Base-by-base conservation (phyloP, 345 rosid genomes). In the Mangifera indica region DNA sequence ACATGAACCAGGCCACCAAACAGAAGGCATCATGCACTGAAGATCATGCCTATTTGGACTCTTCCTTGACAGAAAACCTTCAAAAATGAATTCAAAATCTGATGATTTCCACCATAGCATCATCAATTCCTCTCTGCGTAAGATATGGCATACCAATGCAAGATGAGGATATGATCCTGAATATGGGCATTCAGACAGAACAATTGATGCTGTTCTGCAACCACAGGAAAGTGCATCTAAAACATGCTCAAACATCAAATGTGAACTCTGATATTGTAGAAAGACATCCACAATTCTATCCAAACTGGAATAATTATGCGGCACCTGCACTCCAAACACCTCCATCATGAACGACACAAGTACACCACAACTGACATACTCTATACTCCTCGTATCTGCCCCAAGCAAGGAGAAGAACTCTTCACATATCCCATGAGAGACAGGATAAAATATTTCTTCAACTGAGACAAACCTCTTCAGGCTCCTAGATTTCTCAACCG, bases 1-100 rank as follows among this genome's bases (percentile, higher is more conserved):
- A 75, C 79, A 85, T 67, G 97, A 90, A 63, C 99, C 92, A 84
- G 98, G 93, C 99, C 99, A 95, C 98, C 98, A 95, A 79, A 92
- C 96, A 81, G 90, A 88, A 72, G 97, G 97, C 84, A 95, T 82
- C 77, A 95, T 75, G 72, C 82, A 81, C 75, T 90, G 97, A 64
- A 95, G 90, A 74, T 95, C 99, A 83, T 87, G 93, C 75, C 82
- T 89, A 76, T 85, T 95, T 70, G 92, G 88, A 75, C 76, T 87
- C 82, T 88, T 87, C 57, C 80, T 86, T 10, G 97, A 88, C 72
- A 95, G 83, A 85, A 95, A 88, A 66, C 97, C 87, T 87, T 92
- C 99, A 61, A 92, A 90, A 76, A 92, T 70, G 70, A 78, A 72
- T 76, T 91, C 93, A 72, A 91, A 95, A 85, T 92, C 87, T 26